These are phyloP conservation scores for Myriosclerotinia scirpicola DNA, from an alignment of 2,329 filamentous ascomycete genomes.

Conservation along the genomic window DNA sequence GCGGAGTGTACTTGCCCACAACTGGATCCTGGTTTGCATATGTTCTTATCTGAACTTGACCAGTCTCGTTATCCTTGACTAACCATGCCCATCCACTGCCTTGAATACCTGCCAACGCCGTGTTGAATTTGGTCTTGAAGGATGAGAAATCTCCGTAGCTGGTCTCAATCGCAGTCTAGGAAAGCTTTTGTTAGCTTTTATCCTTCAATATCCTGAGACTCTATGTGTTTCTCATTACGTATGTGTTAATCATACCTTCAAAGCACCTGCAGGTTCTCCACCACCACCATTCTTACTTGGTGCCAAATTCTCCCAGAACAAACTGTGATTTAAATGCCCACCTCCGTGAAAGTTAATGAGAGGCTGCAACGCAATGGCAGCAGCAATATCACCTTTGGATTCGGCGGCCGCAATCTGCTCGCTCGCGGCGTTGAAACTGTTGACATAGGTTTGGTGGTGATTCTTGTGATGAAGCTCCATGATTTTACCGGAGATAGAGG, in stretches of 20 bases:
- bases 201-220: background rate
- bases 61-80: slow-evolving; percentile 55
- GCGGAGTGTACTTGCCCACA: slow-evolving; percentile 75
- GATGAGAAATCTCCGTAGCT: slow-evolving; percentile 53
- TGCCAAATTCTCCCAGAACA: slow-evolving; percentile 70
- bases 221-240: background rate
- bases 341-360: slow-evolving; percentile 67
- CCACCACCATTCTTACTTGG: slow-evolving; percentile 66
- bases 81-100: slow-evolving; percentile 60
- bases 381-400: slow-evolving; percentile 51
- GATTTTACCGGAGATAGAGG: slow-evolving; percentile 79
- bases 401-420: slow-evolving; percentile 66
- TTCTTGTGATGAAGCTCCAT: slow-evolving; percentile 96
- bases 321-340: slow-evolving; percentile 65
- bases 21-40: slow-evolving; percentile 89
- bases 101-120: slow-evolving; percentile 59
- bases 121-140: slow-evolving; percentile 59
- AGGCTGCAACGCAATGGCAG: slow-evolving; percentile 55
- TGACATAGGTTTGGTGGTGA: slow-evolving; percentile 94
- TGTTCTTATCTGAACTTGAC: slow-evolving; percentile 61
- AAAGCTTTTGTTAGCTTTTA: background rate
- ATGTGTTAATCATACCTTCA: slow-evolving; percentile 41
- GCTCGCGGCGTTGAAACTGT: slow-evolving; percentile 77
- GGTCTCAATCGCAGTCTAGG: slow-evolving; percentile 40
- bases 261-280: slow-evolving; percentile 53